Evolutionary conservation across 1,284 basidiomycete genomes (phyloP).

Genomic region (Bjerkandera adusta): DNA sequence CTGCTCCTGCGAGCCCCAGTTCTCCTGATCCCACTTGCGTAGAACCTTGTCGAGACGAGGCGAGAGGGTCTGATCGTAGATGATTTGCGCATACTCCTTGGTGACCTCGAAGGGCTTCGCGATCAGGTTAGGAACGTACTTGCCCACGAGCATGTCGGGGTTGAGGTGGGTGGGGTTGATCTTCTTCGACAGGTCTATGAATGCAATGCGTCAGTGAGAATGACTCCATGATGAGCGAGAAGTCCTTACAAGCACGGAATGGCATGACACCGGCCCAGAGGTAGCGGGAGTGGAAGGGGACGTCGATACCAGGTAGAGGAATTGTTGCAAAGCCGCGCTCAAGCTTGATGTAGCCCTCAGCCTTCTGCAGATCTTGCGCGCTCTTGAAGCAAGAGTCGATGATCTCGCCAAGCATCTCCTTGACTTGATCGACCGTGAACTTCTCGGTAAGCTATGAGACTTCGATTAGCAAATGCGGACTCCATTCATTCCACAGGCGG

Average conservation of each 20-base stretch:
- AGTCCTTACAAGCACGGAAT: conserved; percentile 82
- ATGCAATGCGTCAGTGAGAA: conserved; percentile 20
- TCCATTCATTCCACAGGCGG: not conserved
- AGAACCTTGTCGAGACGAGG: conserved; percentile 92
- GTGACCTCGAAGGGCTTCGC: conserved; percentile 93
- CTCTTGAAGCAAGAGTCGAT: conserved; percentile 81
- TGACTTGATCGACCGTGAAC: conserved; percentile 84
- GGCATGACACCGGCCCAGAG: conserved; percentile 98
- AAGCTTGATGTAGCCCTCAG: conserved; percentile 89
- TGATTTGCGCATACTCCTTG: conserved; percentile 89
- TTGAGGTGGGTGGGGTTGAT: conserved; percentile 90
- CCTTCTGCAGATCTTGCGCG: conserved; percentile 78
- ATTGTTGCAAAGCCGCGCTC: conserved; percentile 97
- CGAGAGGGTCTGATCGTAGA: conserved; percentile 93
- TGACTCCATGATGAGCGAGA: not conserved
- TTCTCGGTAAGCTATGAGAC: conserved; percentile 72
- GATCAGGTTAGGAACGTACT: conserved; percentile 97
- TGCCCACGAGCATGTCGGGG: conserved; percentile 88
- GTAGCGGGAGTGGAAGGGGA: conserved; percentile 98
- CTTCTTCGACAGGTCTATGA: conserved; percentile 92
- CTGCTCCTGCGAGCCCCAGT: conserved; percentile 81
- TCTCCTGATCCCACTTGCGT: conserved; percentile 90
- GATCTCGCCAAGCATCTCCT: conserved; percentile 90
- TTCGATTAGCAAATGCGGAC: conserved; percentile 11
- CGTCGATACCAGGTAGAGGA: conserved; percentile 95